Evolutionary conservation across 371 early-diverging fungal species (phyloP), one percentile per base, ranked within the genome.

Genomic region (Mucor ambiguus): DNA sequence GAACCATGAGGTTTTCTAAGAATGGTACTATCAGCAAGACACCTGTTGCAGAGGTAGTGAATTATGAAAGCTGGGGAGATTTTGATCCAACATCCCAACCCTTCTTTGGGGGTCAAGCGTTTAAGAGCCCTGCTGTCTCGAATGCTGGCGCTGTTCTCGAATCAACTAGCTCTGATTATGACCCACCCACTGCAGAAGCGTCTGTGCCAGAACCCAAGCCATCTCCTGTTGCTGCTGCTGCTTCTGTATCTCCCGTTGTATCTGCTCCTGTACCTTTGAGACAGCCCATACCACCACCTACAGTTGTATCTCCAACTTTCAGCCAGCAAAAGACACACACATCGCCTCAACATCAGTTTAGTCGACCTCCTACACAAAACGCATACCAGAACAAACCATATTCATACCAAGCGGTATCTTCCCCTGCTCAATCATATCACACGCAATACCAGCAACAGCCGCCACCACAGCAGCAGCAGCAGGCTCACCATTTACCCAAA

Each of bases 1-100:
- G 6, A 8, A 46, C 10, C n/a, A 5, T n/a, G 44, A 10, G 8
- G 9, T 46, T 46, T 4, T 8, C n/a, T 18, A 3, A 10, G 20
- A 44, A 44, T 2, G 11, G 0, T 5, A 18, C 29, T 24, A 4
- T 28, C 30, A 28, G 2, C 16, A 11, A 18, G 61, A 11, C 48
- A 49, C 28, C 30, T 20, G n/a, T 3, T 20, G 32, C 57, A 8
- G 46, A 32, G 6, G 46, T 18, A 6, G n/a, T 55, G 11, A 38
- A 37, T 12, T 7, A 56, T 22, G 8, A 16, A 16, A 33, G 30
- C 22, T 64, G 65, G 65, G 65, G 65, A n/a, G 46, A 46, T 3
- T 46, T 20, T 9, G 46, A 46, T 20, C 46, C 46, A 22, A 22
- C 46, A 9, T 20, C 46, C 1, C 46, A 46, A 3, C 46, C 46